Evolutionary conservation across 2,329 filamentous ascomycete species (phyloP), one percentile per base, ranked within the genome.

Genomic region (Pseudocercospora eumusae): DNA sequence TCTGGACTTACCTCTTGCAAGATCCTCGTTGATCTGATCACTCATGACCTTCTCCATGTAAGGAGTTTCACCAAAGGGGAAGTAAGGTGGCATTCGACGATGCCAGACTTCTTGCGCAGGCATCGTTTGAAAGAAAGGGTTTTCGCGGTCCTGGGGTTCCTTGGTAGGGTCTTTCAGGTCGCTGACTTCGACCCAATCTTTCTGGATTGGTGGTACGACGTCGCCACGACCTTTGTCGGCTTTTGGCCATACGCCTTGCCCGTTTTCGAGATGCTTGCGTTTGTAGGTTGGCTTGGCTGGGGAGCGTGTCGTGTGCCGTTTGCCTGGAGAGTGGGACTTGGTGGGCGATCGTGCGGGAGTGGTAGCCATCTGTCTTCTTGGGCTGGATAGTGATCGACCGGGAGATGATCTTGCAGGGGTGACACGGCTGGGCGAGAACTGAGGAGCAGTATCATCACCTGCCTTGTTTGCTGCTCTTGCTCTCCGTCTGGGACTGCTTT

Each of bases 41-140:
- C 72, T 72, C 44, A 68, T 59, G 21, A 64, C 56, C 49, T 64
- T 52, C 63, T 70, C 67, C 67, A 71, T 70, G 36, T 65, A 66
- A 31, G 69, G 68, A 44, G 71, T 75, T 61, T 75, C 73, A 27
- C 71, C 72, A 27, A 73, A 74, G 5, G 69, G 66, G 56, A 75
- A 74, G 54, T 60, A 66, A 2, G 66, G 62, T 27, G 71, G 68
- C 66, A 72, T 72, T 25, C 67, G 64, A 18, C 70, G 64, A 54
- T 73, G 68, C 72, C 73, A 75, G 40, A 70, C 57, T 42, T 73
- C 71, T 0, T 65, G 59, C 3, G 60, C 64, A 4, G 73, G 71
- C 62, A 74, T 64, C 13, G 61, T 65, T 52, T 71, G 68, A 61
- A 66, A 68, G 65, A 73, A 73, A 0, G 69, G 70, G 50, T 73